Conservation (phyloP, 192 early-diverging fungal genomes). For the Thamnidium elegans region DNA sequence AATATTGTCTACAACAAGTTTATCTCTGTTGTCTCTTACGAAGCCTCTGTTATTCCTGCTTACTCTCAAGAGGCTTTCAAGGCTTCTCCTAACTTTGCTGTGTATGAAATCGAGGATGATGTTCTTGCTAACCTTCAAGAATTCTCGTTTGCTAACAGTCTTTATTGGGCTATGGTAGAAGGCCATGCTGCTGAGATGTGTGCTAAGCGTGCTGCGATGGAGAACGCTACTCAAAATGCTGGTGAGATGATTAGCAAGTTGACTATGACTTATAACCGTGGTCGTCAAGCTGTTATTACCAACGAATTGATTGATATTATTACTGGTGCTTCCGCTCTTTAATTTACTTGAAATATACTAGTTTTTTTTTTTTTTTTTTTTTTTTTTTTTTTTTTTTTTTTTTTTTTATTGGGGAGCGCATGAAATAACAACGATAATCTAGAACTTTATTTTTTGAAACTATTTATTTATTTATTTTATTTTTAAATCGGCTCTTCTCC, state of each 20-base stretch:
- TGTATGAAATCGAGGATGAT: constrained; percentile 91
- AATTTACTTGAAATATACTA: constrained; percentile 27
- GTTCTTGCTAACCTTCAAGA: constrained; percentile 86
- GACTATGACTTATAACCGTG: constrained; percentile 95
- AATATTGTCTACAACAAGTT: constrained; percentile 93
- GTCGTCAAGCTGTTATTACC: constrained; percentile 96
- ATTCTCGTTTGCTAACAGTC: constrained; percentile 89
- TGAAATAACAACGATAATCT: no score
- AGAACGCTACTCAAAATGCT: constrained; percentile 99
- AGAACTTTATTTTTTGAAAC: no score
- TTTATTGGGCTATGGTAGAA: constrained; percentile 96
- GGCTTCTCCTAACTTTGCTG: constrained; percentile 74
- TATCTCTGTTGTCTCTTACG: constrained; percentile 91
- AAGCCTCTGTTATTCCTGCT: constrained; percentile 66
- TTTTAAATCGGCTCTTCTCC: not conserved
- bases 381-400: no score
- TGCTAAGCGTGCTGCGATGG: constrained; percentile 97
- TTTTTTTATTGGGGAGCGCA: no score
- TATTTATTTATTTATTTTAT: no score
- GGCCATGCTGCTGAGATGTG: constrained; percentile 95
- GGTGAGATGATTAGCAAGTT: constrained; percentile 96
- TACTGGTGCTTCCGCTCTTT: constrained; percentile 91
- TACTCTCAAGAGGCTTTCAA: constrained; percentile 66
- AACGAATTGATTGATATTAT: constrained; percentile 99
- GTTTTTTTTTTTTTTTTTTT: no score